phyloP scores from a whole-genome alignment of 2,329 filamentous ascomycete genomes.

The Talaromyces marneffei region DNA sequence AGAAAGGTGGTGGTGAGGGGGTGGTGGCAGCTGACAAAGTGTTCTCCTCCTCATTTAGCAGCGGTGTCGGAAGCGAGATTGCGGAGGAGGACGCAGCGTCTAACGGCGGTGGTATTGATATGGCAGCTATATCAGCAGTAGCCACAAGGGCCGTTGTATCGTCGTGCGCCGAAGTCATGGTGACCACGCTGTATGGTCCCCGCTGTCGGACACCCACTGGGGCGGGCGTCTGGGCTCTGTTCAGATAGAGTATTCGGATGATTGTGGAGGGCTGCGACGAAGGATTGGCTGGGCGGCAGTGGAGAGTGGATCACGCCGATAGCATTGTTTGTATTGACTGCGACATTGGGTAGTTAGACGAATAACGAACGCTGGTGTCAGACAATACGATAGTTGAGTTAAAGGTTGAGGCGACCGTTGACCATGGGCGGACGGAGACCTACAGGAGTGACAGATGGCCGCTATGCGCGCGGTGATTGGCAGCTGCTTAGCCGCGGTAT shows the following conservation, averaged over 20 bases:
- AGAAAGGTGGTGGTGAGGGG: not conserved
- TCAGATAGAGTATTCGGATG: not conserved
- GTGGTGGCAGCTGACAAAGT: not conserved
- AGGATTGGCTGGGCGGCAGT: not conserved
- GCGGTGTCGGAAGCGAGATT: not conserved
- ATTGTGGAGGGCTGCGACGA: not conserved
- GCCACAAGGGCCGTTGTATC: not conserved
- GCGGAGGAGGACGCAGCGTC: not conserved
- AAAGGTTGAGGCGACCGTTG: not conserved
- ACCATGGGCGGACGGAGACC: not conserved
- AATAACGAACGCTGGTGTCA: not conserved
- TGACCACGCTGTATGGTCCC: too few relatives aligned
- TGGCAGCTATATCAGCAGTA: not conserved
- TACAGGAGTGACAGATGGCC: not conserved
- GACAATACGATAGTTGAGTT: not conserved
- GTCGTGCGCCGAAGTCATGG: not conserved
- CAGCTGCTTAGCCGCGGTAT: constrained; percentile 7
- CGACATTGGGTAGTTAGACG: not conserved
- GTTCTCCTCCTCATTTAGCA: not conserved
- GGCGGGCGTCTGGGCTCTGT: not conserved
- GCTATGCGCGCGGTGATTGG: constrained; percentile 9
- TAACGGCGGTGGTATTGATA: not conserved
- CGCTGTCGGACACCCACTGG: not conserved
- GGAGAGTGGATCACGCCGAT: not conserved
- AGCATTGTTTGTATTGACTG: not conserved